A percentile compares a stretch with the other conserved stretches of the same genome.
phyloP scores from a whole-genome alignment of 495 filamentous ascomycete genomes.

The Podospora conica region DNA sequence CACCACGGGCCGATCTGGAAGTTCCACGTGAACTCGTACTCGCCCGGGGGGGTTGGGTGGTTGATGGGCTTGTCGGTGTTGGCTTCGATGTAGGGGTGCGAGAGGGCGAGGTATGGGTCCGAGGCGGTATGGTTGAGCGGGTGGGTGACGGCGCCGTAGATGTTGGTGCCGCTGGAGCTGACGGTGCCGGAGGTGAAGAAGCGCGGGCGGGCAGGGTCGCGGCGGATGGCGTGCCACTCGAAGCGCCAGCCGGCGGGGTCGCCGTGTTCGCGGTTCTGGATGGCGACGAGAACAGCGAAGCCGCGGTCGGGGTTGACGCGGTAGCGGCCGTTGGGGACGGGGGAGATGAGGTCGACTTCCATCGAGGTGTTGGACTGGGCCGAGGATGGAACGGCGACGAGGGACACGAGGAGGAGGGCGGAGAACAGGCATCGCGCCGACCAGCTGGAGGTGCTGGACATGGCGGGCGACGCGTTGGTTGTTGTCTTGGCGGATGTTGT shows the following conservation, averaged over 20 bases:
- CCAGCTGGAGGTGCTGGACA: too few species aligned
- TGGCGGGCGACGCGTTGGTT: too few species aligned
- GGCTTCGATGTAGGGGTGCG: background rate
- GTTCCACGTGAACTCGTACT: conserved; percentile 5
- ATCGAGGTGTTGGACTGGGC: background rate
- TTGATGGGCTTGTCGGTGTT: background rate
- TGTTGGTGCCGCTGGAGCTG: background rate
- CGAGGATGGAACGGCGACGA: too few species aligned
- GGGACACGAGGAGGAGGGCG: too few species aligned
- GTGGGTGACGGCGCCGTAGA: background rate
- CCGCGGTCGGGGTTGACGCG: background rate
- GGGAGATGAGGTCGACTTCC: conserved; percentile 10
- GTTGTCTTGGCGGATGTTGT: background rate
- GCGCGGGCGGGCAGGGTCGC: background rate
- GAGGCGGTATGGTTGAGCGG: background rate
- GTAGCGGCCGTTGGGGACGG: background rate
- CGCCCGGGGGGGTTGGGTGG: background rate
- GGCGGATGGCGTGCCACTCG: background rate
- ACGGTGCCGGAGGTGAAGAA: background rate
- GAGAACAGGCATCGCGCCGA: too few species aligned
- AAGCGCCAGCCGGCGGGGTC: conserved; percentile 4
- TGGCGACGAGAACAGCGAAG: background rate
- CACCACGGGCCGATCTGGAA: conserved; percentile 3
- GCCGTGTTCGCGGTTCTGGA: conserved; percentile 1
- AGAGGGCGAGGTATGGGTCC: conserved; percentile 1